Evolutionary conservation across 305 asterid species (phyloP).

Genomic region (Fraxinus velutina): DNA sequence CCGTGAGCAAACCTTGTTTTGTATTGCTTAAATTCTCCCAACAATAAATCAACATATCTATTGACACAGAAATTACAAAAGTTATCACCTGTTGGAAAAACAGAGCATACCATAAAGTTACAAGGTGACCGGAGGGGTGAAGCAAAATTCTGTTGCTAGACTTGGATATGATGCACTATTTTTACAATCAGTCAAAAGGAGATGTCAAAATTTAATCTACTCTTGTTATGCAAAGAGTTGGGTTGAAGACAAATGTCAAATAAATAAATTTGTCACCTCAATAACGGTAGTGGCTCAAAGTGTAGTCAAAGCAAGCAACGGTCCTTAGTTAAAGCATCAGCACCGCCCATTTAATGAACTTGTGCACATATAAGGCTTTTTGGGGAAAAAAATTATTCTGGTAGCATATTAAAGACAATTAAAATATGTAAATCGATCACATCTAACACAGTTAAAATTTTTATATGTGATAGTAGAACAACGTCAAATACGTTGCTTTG

Average conservation of each 20-base stretch:
- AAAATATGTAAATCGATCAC: background rate
- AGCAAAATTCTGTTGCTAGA: background rate
- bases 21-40: conserved; percentile 97
- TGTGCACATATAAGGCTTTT: background rate
- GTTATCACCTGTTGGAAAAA: conserved; percentile 4
- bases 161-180: background rate
- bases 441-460: background rate
- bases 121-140: background rate
- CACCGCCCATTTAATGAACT: background rate
- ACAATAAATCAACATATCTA: conserved; percentile 83
- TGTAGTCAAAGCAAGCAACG: background rate
- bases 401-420: background rate
- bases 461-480: background rate
- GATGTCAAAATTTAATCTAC: background rate
- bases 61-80: conserved; percentile 8
- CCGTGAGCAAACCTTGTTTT: conserved; percentile 91
- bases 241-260: background rate
- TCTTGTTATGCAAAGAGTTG: background rate
- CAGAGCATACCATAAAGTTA: background rate
- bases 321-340: background rate
- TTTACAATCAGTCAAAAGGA: background rate
- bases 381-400: background rate
- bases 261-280: background rate
- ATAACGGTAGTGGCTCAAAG: background rate
- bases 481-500: background rate